Evolutionary conservation across 345 rosid genomes (phyloP).

Genomic region (Lagerstroemia speciosa): DNA sequence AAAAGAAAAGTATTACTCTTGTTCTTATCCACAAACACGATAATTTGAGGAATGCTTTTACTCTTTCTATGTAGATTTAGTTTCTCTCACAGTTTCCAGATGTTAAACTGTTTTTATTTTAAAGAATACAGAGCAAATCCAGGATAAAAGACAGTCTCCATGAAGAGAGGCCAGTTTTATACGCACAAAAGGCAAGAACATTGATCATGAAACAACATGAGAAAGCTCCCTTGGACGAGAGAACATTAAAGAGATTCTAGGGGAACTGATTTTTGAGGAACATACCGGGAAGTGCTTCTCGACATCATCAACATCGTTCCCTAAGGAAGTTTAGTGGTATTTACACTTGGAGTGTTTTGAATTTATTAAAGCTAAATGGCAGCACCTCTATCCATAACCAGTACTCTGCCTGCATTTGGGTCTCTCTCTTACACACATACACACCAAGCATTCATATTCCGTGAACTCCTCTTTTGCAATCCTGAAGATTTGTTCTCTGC

Average conservation of each 20-base stretch:
- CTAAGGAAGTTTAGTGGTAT: no score
- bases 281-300: conserved; percentile 90
- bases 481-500: background rate
- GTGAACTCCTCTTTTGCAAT: background rate
- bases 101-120: background rate
- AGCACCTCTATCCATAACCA: no score
- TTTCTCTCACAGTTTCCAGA: background rate
- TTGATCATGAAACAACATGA: background rate
- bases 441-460: background rate
- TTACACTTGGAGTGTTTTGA: no score
- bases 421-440: no score
- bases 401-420: no score
- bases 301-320: conserved; percentile 75
- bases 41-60: no score
- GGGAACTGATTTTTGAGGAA: background rate
- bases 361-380: no score
- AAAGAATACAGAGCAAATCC: background rate
- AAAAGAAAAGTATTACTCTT: background rate
- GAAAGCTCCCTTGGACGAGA: background rate
- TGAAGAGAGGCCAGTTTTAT: background rate
- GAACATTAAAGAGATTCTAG: background rate
- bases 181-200: background rate
- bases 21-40: no score
- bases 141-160: background rate
- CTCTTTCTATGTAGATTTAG: background rate